Conservation (phyloP, 768 basidiomycete genomes). For the Suillus fuscotomentosus region DNA sequence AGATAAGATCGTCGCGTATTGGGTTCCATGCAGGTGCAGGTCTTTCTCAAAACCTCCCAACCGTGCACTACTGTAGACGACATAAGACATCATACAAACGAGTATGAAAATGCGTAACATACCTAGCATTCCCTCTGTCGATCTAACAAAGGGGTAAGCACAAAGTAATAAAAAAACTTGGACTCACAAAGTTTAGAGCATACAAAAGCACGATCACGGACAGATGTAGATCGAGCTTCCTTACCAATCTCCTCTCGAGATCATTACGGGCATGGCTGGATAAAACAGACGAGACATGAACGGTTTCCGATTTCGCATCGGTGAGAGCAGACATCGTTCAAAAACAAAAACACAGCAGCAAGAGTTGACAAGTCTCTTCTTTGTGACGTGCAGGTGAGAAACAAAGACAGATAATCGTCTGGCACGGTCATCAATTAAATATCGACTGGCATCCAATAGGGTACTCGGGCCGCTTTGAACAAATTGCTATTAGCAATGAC, state of each 20-base stretch:
- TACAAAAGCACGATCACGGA: neutral
- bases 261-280: neutral
- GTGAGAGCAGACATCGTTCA: neutral
- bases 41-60: conserved; percentile 64
- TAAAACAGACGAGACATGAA: neutral
- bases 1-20: conserved; percentile 64
- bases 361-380: neutral
- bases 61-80: conserved; percentile 39
- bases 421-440: neutral
- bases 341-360: neutral
- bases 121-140: conserved; percentile 3
- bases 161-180: neutral
- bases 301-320: neutral
- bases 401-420: neutral
- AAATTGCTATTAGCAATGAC: no score
- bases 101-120: neutral
- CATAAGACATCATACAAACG: neutral
- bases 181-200: conserved; percentile 6
- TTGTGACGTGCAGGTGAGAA: neutral
- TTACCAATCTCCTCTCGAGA: conserved; percentile 2
- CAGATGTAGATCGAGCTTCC: conserved; percentile 2
- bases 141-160: neutral
- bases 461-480: neutral
- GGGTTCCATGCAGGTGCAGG: conserved; percentile 51
- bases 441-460: neutral